These are phyloP conservation scores for Xerocomellus dryophilus DNA, from an alignment of 768 basidiomycete genomes.

Conservation along the genomic window DNA sequence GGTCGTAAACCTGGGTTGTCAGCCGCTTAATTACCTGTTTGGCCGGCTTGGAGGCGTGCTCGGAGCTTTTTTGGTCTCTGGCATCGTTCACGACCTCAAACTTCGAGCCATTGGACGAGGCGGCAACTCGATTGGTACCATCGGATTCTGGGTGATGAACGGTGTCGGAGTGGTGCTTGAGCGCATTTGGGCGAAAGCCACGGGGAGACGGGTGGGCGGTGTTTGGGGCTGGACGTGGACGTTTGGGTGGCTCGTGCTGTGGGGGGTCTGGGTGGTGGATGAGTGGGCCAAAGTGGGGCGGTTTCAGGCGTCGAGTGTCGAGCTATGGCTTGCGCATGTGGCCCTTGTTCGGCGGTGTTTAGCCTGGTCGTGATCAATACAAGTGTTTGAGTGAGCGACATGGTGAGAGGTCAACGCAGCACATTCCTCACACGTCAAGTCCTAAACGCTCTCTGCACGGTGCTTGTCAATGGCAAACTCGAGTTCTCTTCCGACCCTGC, in stretches of 20 bases:
- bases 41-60: slow-evolving; percentile 52
- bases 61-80: slow-evolving; percentile 59
- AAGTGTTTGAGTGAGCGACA: too few species aligned
- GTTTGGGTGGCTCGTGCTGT: slow-evolving; percentile 45
- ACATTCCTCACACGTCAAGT: background rate
- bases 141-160: slow-evolving; percentile 55
- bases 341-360: slow-evolving; percentile 2
- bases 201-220: slow-evolving; percentile 46
- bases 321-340: slow-evolving; percentile 28
- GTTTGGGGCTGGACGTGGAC: slow-evolving; percentile 52
- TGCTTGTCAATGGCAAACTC: slow-evolving; percentile 20
- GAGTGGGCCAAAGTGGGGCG: slow-evolving; percentile 27
- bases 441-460: background rate
- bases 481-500: slow-evolving; percentile 49
- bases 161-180: slow-evolving; percentile 53
- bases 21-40: slow-evolving; percentile 41
- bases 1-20: slow-evolving; percentile 51
- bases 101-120: slow-evolving; percentile 32
- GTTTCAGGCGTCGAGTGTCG: slow-evolving; percentile 6
- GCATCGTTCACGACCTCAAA: slow-evolving; percentile 53
- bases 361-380: background rate
- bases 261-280: slow-evolving; percentile 48
- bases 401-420: background rate
- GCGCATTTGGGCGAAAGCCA: slow-evolving; percentile 40
- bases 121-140: slow-evolving; percentile 38